Evolutionary conservation across 495 filamentous ascomycete genomes (phyloP).

Genomic region (Aspergillus diversus): DNA sequence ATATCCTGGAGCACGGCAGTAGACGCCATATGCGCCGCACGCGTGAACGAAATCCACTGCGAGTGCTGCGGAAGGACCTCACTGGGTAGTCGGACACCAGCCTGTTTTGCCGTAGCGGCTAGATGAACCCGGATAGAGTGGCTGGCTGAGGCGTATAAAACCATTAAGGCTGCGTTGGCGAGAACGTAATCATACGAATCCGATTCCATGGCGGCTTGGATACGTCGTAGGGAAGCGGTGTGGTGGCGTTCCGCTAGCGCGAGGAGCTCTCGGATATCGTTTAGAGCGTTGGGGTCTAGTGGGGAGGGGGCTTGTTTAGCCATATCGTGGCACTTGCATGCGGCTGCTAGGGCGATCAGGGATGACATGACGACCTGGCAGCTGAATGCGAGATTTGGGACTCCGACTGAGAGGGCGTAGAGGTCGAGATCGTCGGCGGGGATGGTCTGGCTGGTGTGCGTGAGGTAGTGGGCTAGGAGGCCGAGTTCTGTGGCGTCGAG

Average conservation of each 20-base stretch:
- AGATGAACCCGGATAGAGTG: slow-evolving; percentile 43
- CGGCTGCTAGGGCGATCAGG: slow-evolving; percentile 41
- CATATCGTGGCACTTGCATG: slow-evolving; percentile 45
- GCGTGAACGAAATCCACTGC: slow-evolving; percentile 47
- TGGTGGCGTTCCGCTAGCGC: slow-evolving; percentile 38
- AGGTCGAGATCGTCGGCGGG: slow-evolving; percentile 39
- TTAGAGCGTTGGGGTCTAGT: slow-evolving; percentile 19
- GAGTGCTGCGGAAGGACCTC: slow-evolving; percentile 37
- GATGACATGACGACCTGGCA: slow-evolving; percentile 46
- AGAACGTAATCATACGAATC: slow-evolving; percentile 41
- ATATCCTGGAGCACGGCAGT: slow-evolving; percentile 36
- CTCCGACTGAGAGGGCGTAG: slow-evolving; percentile 43
- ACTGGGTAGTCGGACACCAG: slow-evolving; percentile 19
- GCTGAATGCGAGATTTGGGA: slow-evolving; percentile 45
- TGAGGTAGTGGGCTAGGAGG: slow-evolving; percentile 43
- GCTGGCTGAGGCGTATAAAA: slow-evolving; percentile 46
- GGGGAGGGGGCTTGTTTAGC: slow-evolving; percentile 27
- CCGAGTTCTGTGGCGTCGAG: slow-evolving; percentile 38
- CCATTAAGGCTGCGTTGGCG: slow-evolving; percentile 51
- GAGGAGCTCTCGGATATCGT: slow-evolving; percentile 34
- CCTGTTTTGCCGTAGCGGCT: slow-evolving; percentile 30
- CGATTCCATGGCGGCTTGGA: slow-evolving; percentile 29
- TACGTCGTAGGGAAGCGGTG: slow-evolving; percentile 35
- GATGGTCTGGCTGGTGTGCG: slow-evolving; percentile 44
- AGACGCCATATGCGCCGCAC: slow-evolving; percentile 42